A percentile compares a stretch with the other conserved stretches of the same genome.
These are phyloP conservation scores for Funneliformis caledonium DNA, from an alignment of 371 early-diverging fungal genomes.

Conservation along the genomic window DNA sequence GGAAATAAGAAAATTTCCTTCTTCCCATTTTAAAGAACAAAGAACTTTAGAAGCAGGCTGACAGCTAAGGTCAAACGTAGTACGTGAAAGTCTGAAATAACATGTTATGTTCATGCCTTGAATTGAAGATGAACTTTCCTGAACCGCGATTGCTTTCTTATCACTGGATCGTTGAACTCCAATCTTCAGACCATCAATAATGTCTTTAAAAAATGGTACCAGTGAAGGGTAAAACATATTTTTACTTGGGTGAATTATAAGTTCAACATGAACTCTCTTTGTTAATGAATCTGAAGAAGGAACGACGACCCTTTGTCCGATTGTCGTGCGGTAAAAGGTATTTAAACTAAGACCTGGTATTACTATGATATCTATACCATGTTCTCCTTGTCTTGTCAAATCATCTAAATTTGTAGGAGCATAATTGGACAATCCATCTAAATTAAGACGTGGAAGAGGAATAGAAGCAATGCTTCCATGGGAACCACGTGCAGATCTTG, in stretches of 20 bases:
- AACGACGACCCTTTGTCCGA: conserved; percentile 56
- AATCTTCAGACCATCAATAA: conserved; percentile 65
- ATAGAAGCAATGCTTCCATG: neutral
- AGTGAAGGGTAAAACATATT: conserved; percentile 80
- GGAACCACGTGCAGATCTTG: conserved; percentile 13
- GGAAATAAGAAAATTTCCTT: conserved; percentile 70
- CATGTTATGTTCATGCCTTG: conserved; percentile 42
- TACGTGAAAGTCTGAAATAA: conserved; percentile 47
- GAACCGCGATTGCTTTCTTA: conserved; percentile 48
- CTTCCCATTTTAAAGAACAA: conserved; percentile 71
- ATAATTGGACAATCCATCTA: conserved; percentile 16
- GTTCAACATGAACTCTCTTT: conserved; percentile 66
- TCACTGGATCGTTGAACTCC: conserved; percentile 63
- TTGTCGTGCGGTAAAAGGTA: conserved; percentile 63
- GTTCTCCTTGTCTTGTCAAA: conserved; percentile 43
- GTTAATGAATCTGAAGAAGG: conserved; percentile 46
- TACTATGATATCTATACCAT: conserved; percentile 62
- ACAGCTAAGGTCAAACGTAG: conserved; percentile 76
- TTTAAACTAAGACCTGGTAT: conserved; percentile 73
- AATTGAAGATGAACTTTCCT: conserved; percentile 46
- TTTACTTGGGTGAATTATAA: conserved; percentile 75
- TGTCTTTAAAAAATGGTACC: conserved; percentile 73
- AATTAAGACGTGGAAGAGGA: conserved; percentile 21
- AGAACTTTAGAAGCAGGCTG: conserved; percentile 80
- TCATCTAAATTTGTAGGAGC: neutral